These are phyloP conservation scores for Phylloporus rhodoxanthus DNA, from an alignment of 768 basidiomycete genomes.

Conservation along the genomic window DNA sequence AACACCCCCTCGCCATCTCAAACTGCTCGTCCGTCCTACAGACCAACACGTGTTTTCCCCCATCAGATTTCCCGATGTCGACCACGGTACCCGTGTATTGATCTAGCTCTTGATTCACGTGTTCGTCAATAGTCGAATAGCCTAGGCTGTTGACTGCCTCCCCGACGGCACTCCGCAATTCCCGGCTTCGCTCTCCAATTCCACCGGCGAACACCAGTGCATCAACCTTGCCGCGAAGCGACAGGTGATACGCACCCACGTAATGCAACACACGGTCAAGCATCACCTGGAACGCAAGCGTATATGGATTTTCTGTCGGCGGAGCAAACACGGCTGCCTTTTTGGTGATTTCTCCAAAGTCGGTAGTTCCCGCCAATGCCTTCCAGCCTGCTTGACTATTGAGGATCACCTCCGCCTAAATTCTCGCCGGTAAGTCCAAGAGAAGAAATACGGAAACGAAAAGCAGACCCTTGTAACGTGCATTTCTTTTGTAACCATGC, in stretches of 20 bases:
- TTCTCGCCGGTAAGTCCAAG: background rate
- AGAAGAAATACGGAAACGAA: background rate
- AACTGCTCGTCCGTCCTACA: conserved; percentile 65
- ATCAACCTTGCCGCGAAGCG: conserved; percentile 62
- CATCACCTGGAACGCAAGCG: conserved; percentile 74
- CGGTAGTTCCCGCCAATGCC: conserved; percentile 71
- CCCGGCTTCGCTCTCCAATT: conserved; percentile 71
- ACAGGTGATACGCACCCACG: conserved; percentile 69
- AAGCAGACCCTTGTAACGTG: conserved; percentile 45
- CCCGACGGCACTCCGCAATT: conserved; percentile 55
- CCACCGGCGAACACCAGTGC: conserved; percentile 85
- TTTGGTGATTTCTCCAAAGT: conserved; percentile 66
- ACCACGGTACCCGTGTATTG: conserved; percentile 37
- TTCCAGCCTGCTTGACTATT: conserved; percentile 77
- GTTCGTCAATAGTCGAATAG: conserved; percentile 43
- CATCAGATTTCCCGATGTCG: conserved; percentile 37
- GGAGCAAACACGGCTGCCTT: conserved; percentile 30
- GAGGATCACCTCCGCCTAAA: conserved; percentile 62
- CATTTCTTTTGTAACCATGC: conserved; percentile 40
- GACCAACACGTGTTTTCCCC: conserved; percentile 41
- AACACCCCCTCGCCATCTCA: conserved; percentile 44
- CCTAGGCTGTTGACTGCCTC: conserved; percentile 56
- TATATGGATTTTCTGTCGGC: conserved; percentile 33
- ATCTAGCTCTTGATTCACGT: conserved; percentile 41
- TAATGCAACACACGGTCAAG: conserved; percentile 70